Percentiles rank a stretch among this genome's conserved stretches.
Conservation (phyloP, 768 basidiomycete genomes). For the Lentinula aciculospora region DNA sequence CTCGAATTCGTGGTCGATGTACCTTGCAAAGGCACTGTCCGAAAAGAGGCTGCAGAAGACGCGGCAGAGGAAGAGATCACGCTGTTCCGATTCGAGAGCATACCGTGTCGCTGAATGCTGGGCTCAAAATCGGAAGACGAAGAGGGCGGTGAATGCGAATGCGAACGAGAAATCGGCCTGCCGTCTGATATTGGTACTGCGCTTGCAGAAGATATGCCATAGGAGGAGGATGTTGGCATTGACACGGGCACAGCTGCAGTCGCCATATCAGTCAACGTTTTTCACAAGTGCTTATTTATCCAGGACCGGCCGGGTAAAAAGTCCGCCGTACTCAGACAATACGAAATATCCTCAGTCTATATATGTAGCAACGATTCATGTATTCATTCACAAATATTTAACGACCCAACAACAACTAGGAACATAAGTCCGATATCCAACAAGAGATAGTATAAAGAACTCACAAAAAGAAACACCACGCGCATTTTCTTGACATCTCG, state of each 20-base stretch:
- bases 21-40: conserved; percentile 23
- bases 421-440: too few relatives aligned
- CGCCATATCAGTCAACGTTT: conserved; percentile 1
- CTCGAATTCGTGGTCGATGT: conserved; percentile 15
- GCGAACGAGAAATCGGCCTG: not conserved
- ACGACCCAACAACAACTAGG: too few relatives aligned
- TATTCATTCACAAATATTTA: not conserved
- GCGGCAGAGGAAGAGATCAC: conserved; percentile 25
- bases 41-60: conserved; percentile 28
- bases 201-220: not conserved
- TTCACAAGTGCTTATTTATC: not conserved
- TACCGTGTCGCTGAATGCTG: conserved; percentile 15
- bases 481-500: not conserved
- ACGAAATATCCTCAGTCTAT: too few relatives aligned
- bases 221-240: not conserved
- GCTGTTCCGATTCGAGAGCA: conserved; percentile 17
- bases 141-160: conserved; percentile 10
- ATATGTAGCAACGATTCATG: too few relatives aligned
- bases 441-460: not conserved
- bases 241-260: conserved; percentile 1
- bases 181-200: not conserved
- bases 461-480: not conserved
- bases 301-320: not conserved
- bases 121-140: conserved; percentile 18
- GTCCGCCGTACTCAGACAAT: too few relatives aligned